Base-by-base conservation (phyloP, 129 eudicot genomes). In the Calendula officinalis region DNA sequence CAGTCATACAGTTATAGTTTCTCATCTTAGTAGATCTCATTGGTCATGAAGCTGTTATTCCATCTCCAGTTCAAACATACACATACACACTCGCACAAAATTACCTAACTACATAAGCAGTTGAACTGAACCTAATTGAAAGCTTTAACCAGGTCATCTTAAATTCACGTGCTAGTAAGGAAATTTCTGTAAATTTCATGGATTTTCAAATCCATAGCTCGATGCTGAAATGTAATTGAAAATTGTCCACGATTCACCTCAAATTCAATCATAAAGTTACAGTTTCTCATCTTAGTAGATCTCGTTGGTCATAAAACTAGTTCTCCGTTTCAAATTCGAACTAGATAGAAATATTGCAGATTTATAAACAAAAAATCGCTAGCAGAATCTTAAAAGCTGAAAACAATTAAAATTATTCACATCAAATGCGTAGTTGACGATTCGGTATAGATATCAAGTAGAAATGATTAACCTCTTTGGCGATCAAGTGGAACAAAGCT, bases 391-490 rank as follows among this genome's bases (percentile, higher is more conserved):
- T 50, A 59, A 3, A 17, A 39, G 39, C 42, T 0, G 72, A 7
- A 35, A 59, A 37, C 33, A 59, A 48, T 5, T 22, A 40, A 59
- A 4, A 47, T 16, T 47, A 1, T 27, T 17, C 36, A 58, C 49
- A 34, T 44, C 32, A 37, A 70, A 36, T n/a, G 66, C 44, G 41
- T 15, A 14, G 44, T 13, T 33, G 41, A 40, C 32, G 53, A 10
- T 27, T 40, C 51, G 35, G 46, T 3, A 32, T 7, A 32, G 43
- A 54, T 35, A 68, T 56, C 34, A 4, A 0, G 38, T n/a, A 17
- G 13, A 48, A 48, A 70, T n/a, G 13, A 49, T 60, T 37, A 50
- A 70, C 75, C 75, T 70, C 67, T 48, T 59, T 46, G 58, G 58
- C 40, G 51, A 59, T 70, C 60, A 47, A 59, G 50, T 59, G 17